Conservation (phyloP, 73 alveolate genomes). For the Breviolum minutum region DNA sequence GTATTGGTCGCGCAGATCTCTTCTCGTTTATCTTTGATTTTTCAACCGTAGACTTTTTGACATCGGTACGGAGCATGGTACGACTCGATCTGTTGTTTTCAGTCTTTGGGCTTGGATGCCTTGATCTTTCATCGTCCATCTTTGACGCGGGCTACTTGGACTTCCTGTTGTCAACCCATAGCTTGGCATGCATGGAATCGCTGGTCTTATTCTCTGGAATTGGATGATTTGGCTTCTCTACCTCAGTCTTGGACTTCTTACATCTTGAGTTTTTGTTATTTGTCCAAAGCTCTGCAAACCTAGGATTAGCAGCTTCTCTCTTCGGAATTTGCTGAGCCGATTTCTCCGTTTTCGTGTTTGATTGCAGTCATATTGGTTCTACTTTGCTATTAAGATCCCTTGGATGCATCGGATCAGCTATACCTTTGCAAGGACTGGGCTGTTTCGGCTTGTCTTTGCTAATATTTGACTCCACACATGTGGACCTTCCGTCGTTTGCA, state of each 20-base stretch:
- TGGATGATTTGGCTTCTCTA: not conserved
- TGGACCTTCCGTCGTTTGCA: not conserved
- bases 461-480: not conserved
- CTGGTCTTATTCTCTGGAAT: not conserved
- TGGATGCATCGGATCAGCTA: not conserved
- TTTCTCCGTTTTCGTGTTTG: not conserved
- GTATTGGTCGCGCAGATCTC: not conserved
- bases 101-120: not conserved
- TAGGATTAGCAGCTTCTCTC: not conserved
- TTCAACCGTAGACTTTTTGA: not conserved
- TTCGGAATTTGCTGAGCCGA: not conserved
- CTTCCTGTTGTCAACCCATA: not conserved
- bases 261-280: not conserved
- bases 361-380: not conserved
- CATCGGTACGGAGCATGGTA: not conserved
- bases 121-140: not conserved
- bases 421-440: not conserved
- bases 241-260: not conserved
- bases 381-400: not conserved
- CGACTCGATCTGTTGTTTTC: not conserved
- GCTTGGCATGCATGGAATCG: slow-evolving; percentile 18
- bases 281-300: not conserved
- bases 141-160: not conserved
- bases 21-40: not conserved
- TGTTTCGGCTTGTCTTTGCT: not conserved